Evolutionary conservation across 2,329 filamentous ascomycete genomes (phyloP).

Genomic region (Dactylellina haptotyla): DNA sequence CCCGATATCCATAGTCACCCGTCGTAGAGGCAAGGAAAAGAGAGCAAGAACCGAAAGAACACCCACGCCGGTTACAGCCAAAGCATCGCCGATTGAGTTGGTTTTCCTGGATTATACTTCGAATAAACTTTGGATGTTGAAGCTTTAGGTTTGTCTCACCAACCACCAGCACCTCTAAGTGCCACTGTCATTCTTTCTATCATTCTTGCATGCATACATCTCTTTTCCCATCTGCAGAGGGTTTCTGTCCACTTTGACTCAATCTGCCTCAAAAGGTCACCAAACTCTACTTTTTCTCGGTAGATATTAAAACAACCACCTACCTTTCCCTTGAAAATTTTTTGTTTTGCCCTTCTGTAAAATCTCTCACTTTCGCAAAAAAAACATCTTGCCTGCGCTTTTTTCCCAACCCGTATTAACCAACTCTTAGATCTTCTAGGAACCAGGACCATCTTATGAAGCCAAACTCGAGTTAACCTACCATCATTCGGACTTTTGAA

Average conservation of each 20-base stretch:
- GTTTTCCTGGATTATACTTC: constrained; percentile 41
- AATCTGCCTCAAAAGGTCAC: constrained; percentile 44
- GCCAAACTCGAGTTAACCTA: too few species aligned
- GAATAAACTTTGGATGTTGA: constrained; percentile 41
- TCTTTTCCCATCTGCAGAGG: constrained; percentile 5
- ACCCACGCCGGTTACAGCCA: constrained; percentile 23
- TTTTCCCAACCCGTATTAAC: constrained; percentile 29
- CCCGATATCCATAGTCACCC: neutral
- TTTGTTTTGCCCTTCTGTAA: constrained; percentile 10
- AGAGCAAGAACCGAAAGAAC: constrained; percentile 31
- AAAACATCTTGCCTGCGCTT: constrained; percentile 9
- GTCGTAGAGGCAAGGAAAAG: constrained; percentile 1
- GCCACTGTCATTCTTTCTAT: constrained; percentile 10
- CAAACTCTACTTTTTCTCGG: constrained; percentile 6
- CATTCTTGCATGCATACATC: constrained; percentile 35
- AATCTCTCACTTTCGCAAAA: constrained; percentile 24
- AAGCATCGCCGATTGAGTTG: constrained; percentile 52
- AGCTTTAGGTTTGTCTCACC: constrained; percentile 55
- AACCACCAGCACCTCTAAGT: constrained; percentile 26
- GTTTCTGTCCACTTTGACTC: constrained; percentile 45
- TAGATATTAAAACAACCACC: constrained; percentile 40
- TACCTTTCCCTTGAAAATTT: constrained; percentile 14
- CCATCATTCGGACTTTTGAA: too few species aligned
- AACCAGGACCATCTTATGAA: constrained; percentile 2
- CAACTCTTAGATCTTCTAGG: constrained; percentile 28